Conservation (phyloP, 2,329 filamentous ascomycete genomes). For the Fusarium lateritium region DNA sequence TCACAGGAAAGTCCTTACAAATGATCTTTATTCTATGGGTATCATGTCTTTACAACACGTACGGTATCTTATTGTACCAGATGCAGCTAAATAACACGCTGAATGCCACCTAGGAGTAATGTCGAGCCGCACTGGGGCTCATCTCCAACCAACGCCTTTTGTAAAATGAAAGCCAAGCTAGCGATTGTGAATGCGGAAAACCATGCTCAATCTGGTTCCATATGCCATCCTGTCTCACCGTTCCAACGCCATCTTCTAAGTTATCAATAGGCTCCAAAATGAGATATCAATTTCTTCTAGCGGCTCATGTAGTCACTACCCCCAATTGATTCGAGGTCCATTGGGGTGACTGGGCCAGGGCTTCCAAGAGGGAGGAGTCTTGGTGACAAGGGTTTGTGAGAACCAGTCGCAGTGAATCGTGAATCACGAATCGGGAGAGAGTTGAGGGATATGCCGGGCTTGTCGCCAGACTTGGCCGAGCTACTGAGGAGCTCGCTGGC, state of each 20-base stretch:
- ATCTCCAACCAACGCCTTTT: constrained; percentile 33
- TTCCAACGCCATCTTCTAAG: not conserved
- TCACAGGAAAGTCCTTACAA: constrained; percentile 10
- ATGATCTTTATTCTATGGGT: constrained; percentile 43
- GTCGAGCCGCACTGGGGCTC: constrained; percentile 19
- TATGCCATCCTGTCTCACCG: not conserved
- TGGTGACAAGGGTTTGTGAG: constrained; percentile 65
- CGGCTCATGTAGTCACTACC: constrained; percentile 56
- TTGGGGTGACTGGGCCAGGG: constrained; percentile 73
- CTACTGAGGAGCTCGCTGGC: constrained; percentile 61
- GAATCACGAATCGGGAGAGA: constrained; percentile 56
- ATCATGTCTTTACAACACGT: constrained; percentile 39
- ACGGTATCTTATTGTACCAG: constrained; percentile 28
- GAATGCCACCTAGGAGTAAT: constrained; percentile 28
- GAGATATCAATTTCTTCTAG: constrained; percentile 1
- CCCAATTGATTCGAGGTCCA: constrained; percentile 64
- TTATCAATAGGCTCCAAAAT: not conserved
- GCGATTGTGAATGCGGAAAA: constrained; percentile 1
- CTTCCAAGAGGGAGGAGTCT: constrained; percentile 68
- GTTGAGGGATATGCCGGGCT: constrained; percentile 53
- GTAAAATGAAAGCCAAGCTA: constrained; percentile 16
- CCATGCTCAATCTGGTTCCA: constrained; percentile 13
- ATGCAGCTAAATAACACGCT: constrained; percentile 39
- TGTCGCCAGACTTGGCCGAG: constrained; percentile 46
- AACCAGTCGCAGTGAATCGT: constrained; percentile 56